phyloP scores from a whole-genome alignment of 2,329 filamentous ascomycete genomes.

The Trichoderma semiorbis region DNA sequence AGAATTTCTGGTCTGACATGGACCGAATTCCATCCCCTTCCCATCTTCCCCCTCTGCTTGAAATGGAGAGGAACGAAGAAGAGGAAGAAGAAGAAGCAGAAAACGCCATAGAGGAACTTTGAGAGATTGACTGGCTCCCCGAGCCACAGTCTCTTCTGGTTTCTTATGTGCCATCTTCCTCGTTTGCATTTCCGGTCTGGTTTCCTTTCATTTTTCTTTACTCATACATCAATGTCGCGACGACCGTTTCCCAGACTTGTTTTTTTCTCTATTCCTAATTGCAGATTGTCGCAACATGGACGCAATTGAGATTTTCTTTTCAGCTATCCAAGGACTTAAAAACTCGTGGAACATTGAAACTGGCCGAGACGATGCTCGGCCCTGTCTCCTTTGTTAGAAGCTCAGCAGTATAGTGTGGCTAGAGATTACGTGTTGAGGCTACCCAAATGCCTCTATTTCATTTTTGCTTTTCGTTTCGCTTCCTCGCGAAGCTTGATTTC shows the following conservation, averaged over 20 bases:
- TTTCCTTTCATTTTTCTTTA: not conserved
- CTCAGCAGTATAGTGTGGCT: not conserved
- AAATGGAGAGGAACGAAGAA: not conserved
- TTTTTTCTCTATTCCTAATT: not conserved
- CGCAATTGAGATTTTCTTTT: not conserved
- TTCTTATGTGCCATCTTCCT: slow-evolving; percentile 1
- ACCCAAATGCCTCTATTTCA: not conserved
- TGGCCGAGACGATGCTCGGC: not conserved
- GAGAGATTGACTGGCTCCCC: not conserved
- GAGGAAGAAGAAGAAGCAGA: not conserved
- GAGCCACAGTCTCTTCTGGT: not conserved
- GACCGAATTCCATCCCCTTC: not conserved
- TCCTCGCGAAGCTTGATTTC: not conserved
- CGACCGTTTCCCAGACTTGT: not conserved
- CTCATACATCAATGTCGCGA: slow-evolving; percentile 8
- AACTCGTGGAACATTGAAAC: not conserved
- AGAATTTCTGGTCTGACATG: not conserved
- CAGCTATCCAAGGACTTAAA: not conserved
- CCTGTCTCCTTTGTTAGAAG: not conserved
- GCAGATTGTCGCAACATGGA: not conserved
- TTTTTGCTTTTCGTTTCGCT: not conserved
- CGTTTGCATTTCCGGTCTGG: slow-evolving; percentile 6
- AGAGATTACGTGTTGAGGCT: not conserved
- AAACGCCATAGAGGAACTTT: not conserved
- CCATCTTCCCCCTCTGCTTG: not conserved